Percentiles rank a stretch among this genome's conserved stretches.
phyloP scores from a whole-genome alignment of 2,329 filamentous ascomycete species.

The Gnomoniopsis smithogilvyi region DNA sequence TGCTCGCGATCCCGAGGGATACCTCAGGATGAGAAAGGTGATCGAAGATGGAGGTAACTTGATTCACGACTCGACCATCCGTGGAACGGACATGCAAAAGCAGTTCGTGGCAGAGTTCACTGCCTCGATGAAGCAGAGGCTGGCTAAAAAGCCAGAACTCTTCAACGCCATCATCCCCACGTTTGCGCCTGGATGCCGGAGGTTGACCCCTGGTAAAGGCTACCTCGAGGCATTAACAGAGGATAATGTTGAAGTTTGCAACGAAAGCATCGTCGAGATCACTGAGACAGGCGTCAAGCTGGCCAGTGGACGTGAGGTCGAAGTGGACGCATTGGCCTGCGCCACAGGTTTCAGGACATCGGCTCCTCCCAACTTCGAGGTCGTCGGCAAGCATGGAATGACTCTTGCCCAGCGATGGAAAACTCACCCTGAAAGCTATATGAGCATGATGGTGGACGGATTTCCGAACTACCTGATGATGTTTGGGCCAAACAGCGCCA shows the following conservation, averaged over 20 bases:
- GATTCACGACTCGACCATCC: constrained; percentile 38
- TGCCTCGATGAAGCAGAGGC: constrained; percentile 35
- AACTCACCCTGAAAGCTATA: constrained; percentile 38
- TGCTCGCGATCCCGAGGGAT: constrained; percentile 32
- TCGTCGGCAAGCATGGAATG: constrained; percentile 35
- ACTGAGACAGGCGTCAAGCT: constrained; percentile 32
- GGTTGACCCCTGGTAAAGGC: constrained; percentile 41
- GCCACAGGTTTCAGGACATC: constrained; percentile 42
- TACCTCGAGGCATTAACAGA: constrained; percentile 42
- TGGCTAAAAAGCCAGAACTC: constrained; percentile 41
- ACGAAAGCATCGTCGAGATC: constrained; percentile 30
- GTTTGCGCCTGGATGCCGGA: constrained; percentile 42
- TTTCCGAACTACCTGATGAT: constrained; percentile 50
- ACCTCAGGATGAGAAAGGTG: constrained; percentile 39
- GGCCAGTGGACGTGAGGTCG: constrained; percentile 25
- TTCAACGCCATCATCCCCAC: constrained; percentile 39
- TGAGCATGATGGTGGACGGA: constrained; percentile 41
- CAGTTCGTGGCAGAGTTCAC: constrained; percentile 29
- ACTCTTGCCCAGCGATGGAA: constrained; percentile 37
- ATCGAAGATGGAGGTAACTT: constrained; percentile 41
- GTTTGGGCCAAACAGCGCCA: constrained; percentile 45
- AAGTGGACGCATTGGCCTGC: constrained; percentile 44
- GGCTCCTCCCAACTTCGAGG: constrained; percentile 36
- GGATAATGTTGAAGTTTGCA: constrained; percentile 38
- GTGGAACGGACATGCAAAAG: constrained; percentile 34